Percentiles rank a stretch among this genome's conserved stretches.
These are phyloP conservation scores for Lyophyllum decastes DNA, from an alignment of 768 basidiomycete genomes.

Conservation along the genomic window DNA sequence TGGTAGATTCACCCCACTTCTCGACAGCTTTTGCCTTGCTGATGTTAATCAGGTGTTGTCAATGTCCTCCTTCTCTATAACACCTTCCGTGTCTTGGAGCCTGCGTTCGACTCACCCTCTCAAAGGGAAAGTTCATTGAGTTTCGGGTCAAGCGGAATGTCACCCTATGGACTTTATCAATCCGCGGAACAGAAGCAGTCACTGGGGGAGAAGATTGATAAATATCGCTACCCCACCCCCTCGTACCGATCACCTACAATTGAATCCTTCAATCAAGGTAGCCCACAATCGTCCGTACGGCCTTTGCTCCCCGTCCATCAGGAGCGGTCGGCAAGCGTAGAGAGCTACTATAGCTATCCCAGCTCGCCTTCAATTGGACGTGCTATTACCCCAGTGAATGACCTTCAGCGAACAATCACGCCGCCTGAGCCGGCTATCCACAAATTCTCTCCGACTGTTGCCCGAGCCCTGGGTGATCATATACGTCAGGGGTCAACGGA, in stretches of 20 bases:
- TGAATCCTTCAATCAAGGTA: slow-evolving; percentile 8
- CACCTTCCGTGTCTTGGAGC: slow-evolving; percentile 62
- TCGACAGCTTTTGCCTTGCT: background rate
- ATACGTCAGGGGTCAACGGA: slow-evolving; percentile 24
- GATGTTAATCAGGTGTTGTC: slow-evolving; percentile 48
- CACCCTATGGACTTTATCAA: slow-evolving; percentile 13
- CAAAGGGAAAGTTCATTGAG: slow-evolving; percentile 32
- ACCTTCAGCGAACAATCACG: slow-evolving; percentile 22
- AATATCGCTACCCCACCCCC: slow-evolving; percentile 17
- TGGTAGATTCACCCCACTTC: slow-evolving; percentile 31
- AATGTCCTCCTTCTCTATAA: slow-evolving; percentile 71
- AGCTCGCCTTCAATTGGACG: slow-evolving; percentile 24
- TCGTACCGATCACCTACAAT: slow-evolving; percentile 13
- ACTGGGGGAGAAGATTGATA: slow-evolving; percentile 22
- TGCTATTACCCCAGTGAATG: slow-evolving; percentile 25
- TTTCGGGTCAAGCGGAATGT: slow-evolving; percentile 23
- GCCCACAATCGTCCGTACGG: slow-evolving; percentile 8
- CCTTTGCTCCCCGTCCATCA: slow-evolving; percentile 21
- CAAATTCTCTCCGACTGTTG: slow-evolving; percentile 4
- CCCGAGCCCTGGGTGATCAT: slow-evolving; percentile 14
- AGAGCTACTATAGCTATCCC: slow-evolving; percentile 23
- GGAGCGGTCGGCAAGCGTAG: slow-evolving; percentile 20
- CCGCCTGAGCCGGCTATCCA: slow-evolving; percentile 19
- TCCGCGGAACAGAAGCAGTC: slow-evolving; percentile 10
- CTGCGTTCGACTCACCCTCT: slow-evolving; percentile 43